These are phyloP conservation scores for Apocynum venetum DNA, from an alignment of 257 asterid genomes.

Conservation along the genomic window DNA sequence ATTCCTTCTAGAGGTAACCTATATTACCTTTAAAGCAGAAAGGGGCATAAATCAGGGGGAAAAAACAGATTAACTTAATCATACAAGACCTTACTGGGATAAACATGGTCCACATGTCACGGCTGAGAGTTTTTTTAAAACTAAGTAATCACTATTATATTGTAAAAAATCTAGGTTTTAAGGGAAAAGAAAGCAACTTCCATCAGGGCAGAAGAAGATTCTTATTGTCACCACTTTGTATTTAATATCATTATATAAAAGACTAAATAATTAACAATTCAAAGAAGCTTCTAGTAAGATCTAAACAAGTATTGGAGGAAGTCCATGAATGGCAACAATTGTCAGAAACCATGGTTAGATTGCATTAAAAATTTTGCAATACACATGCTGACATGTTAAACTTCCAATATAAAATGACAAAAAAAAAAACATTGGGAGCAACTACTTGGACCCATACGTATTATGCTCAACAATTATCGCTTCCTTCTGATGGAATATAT, in stretches of 20 bases:
- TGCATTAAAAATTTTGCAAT: conserved; percentile 16
- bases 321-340: conserved; percentile 23
- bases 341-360: conserved; percentile 17
- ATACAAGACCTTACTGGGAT: neutral
- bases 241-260: conserved; percentile 11
- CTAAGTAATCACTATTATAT: neutral
- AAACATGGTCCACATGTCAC: neutral
- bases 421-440: conserved; percentile 20
- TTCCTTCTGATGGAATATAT: conserved; percentile 8
- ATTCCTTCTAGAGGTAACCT: neutral
- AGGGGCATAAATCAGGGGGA: conserved; percentile 6
- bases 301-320: conserved; percentile 25
- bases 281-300: conserved; percentile 25
- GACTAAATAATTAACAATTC: conserved; percentile 3
- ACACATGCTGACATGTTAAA: conserved; percentile 43
- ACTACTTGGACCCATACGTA: conserved; percentile 19
- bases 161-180: neutral
- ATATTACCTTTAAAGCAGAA: conserved; percentile 9
- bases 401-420: conserved; percentile 27
- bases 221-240: conserved; percentile 6
- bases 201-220: conserved; percentile 6
- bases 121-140: neutral
- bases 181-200: conserved; percentile 8
- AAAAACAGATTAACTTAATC: conserved; percentile 1
- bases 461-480: conserved; percentile 21